These are phyloP conservation scores for Macrolepiota dolichaula DNA, from an alignment of 768 basidiomycete genomes.

Conservation along the genomic window DNA sequence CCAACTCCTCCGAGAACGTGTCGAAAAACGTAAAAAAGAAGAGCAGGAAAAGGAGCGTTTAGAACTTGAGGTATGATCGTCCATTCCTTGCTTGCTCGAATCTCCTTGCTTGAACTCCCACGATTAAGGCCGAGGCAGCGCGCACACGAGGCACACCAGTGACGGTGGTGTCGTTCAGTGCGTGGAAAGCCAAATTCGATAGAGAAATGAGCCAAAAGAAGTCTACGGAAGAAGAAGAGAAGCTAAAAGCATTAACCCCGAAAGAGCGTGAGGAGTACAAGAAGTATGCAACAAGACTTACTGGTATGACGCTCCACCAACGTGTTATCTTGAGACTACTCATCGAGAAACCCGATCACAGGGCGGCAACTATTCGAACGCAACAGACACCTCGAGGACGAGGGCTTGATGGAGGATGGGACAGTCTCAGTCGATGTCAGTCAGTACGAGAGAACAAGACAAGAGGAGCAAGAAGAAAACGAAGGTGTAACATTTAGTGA, in stretches of 20 bases:
- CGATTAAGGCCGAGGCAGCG: constrained; percentile 75
- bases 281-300: constrained; percentile 54
- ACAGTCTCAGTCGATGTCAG: constrained; percentile 84
- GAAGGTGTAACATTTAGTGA: constrained; percentile 79
- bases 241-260: constrained; percentile 59
- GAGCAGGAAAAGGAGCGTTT: constrained; percentile 72
- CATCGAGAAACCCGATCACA: constrained; percentile 25
- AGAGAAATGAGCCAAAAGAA: constrained; percentile 58
- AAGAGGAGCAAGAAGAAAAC: constrained; percentile 59
- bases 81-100: constrained; percentile 14
- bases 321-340: not conserved
- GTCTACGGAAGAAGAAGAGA: constrained; percentile 72
- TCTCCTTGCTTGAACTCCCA: not conserved
- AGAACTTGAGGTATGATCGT: constrained; percentile 62
- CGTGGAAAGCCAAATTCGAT: constrained; percentile 83
- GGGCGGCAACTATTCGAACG: constrained; percentile 93
- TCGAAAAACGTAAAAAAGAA: constrained; percentile 51
- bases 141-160: constrained; percentile 91
- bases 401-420: constrained; percentile 79
- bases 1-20: constrained; percentile 55
- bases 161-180: constrained; percentile 73
- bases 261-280: constrained; percentile 88
- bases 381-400: constrained; percentile 76
- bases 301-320: constrained; percentile 47
- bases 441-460: constrained; percentile 74